Evolutionary conservation across 2,329 filamentous ascomycete genomes (phyloP), one percentile per base, ranked within the genome.

Genomic region (Chaetomium sp.): DNA sequence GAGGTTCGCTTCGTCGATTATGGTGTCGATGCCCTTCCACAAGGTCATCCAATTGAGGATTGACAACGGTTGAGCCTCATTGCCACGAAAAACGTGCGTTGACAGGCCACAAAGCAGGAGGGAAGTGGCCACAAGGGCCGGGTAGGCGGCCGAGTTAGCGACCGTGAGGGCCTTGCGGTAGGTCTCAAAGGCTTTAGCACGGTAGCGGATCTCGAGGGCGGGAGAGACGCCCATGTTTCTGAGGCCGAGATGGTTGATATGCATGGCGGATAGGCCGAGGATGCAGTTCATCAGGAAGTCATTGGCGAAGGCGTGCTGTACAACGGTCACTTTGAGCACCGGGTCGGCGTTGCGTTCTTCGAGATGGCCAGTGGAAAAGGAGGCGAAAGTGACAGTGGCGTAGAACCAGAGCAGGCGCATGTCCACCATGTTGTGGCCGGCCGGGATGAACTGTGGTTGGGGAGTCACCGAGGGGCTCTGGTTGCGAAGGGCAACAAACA

Each of bases 321-420:
- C 74, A 44, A 82, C 67, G 27, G 69, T 71, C 33, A 75, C 70
- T 56, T 72, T 73, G 56, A 82, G 71, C 27, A 77, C 70, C 7
- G 73, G 65, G 56, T 76, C 72, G 52, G 76, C 62, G 0, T 68
- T 61, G 8, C 66, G 61, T 3, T 69, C 67, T 6, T 62, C 64
- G 38, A 69, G 69, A 12, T 67, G 65, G 27, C 74, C 66, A 34
- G 76, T 66, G 11, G 75, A 71, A 63, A 82, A 79, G 11, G 76
- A 76, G 2, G 67, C 57, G 59, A 69, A 77, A 7, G 76, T 78
- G 36, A 72, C 65, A 7, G 69, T 70, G 10, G 76, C 77, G 62
- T 79, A 82, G 62, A 79, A 79, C 78, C 79, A 82, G 6, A 82
- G 63, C 42, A 82, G 71, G 59, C 73, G 76, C 76, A 82, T 78